phyloP scores from a whole-genome alignment of 225 moss, liverwort and hornwort genomes.

The Asterella californica region DNA sequence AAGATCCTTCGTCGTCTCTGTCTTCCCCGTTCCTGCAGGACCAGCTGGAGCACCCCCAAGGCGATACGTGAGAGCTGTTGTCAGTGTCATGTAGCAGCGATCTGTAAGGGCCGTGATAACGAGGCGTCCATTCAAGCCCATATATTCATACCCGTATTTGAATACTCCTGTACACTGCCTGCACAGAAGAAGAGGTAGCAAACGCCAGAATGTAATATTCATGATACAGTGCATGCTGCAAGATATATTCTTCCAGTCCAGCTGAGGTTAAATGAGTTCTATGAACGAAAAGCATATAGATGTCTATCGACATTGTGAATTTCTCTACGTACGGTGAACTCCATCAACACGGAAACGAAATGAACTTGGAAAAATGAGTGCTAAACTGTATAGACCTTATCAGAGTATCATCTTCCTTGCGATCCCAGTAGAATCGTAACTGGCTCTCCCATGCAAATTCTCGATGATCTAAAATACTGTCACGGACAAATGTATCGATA shows the following conservation, averaged over 20 bases:
- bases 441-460: slow-evolving; percentile 98
- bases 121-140: slow-evolving; percentile 81
- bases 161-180: slow-evolving; percentile 83
- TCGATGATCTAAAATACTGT: slow-evolving; percentile 73
- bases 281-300: too few species aligned
- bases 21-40: slow-evolving; percentile 76
- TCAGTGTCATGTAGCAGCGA: slow-evolving; percentile 81
- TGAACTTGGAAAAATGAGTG: not conserved
- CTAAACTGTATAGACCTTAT: slow-evolving; percentile 48
- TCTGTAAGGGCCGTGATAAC: slow-evolving; percentile 78
- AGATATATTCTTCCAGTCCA: not conserved
- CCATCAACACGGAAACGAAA: not conserved
- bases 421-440: slow-evolving; percentile 80
- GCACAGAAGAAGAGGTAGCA: not conserved
- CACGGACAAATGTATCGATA: slow-evolving; percentile 83
- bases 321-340: not conserved
- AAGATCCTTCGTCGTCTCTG: slow-evolving; percentile 73
- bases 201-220: not conserved
- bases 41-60: slow-evolving; percentile 79
- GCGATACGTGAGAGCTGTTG: slow-evolving; percentile 68
- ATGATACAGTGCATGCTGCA: not conserved
- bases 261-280: not conserved
- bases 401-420: slow-evolving; percentile 49
- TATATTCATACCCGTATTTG: slow-evolving; percentile 77
- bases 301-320: too few species aligned